Conservation (phyloP, 164 flowering plant genomes). For the Macadamia tetraphylla region DNA sequence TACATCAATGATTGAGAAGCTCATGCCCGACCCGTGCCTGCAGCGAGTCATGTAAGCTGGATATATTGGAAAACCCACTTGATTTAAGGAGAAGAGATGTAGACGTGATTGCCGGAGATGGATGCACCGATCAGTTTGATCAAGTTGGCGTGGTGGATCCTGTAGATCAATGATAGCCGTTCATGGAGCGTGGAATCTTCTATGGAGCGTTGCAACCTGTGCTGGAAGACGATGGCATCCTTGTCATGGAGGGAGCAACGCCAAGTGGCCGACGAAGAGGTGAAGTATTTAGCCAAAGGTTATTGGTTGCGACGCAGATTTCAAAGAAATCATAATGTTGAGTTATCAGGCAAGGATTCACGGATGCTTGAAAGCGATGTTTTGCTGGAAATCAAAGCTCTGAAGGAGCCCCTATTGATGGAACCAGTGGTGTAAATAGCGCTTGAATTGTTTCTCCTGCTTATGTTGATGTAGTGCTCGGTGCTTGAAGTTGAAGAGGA, state of each 20-base stretch:
- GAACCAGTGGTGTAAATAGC: neutral
- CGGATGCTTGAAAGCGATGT: constrained; percentile 33
- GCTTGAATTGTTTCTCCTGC: neutral
- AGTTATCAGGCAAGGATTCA: constrained; percentile 28
- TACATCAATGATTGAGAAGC: no score
- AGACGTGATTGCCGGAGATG: constrained; percentile 50
- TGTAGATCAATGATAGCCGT: constrained; percentile 42
- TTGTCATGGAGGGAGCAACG: constrained; percentile 46
- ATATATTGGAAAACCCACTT: no score
- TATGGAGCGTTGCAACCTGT: constrained; percentile 45
- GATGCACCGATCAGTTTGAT: constrained; percentile 71
- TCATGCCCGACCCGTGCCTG: no score
- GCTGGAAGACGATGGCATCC: constrained; percentile 49
- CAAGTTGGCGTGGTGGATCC: constrained; percentile 57
- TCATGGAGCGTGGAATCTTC: constrained; percentile 26
- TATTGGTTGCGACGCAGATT: constrained; percentile 46
- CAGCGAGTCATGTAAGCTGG: no score
- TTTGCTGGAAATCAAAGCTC: constrained; percentile 21
- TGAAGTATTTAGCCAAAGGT: constrained; percentile 35
- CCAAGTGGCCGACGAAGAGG: constrained; percentile 53
- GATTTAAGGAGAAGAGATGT: constrained; percentile 20
- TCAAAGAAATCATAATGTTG: constrained; percentile 50
- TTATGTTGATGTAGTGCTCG: neutral
- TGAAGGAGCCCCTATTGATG: constrained; percentile 11
- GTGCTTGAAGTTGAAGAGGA: neutral